Base-by-base conservation (phyloP, 805 yeast genomes). In the Candida nonsorbophila region DNA sequence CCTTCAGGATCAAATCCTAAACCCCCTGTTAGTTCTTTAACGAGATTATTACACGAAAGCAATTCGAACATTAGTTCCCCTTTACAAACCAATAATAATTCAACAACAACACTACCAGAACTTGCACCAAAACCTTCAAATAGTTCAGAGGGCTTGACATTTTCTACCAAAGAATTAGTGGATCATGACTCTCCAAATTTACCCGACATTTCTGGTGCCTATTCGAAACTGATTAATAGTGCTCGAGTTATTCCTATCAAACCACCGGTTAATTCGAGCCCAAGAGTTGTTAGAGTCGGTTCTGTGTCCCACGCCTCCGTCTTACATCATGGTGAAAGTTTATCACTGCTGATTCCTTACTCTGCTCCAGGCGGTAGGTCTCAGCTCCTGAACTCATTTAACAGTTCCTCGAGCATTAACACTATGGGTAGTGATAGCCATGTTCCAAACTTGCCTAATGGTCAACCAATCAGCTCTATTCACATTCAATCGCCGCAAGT, bases 401-500 rank as follows among this genome's bases (percentile, higher is more conserved):
- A 33, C 23, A 42, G 31, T 25, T 30, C 30, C 10, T 29, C 38
- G 12, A 35, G 40, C 25, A 24, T 33, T 32, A 25, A 37, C 32
- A 29, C 38, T 23, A 28, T 37, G 21, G 42, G 42, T 8, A 34
- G 41, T 24, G 25, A 7, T 20, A 24, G 32, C 19, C 67, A 63
- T 34, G 53, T 69, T 34, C 79, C 79, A 16, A 67, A 68, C 39
- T 49, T 72, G 26, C 61, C 76, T 7, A 73, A 74, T 44, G 81
- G 79, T 13, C 78, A 73, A 41, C 58, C 72, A 6, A 74, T 74
- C 32, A 62, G 65, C 14, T 77, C 85, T 8, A 79, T 76, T 33
- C 75, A 77, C 35, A 75, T 83, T 32, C 77, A 77, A 30, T 80
- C 88, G 0, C 92, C 92, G 3, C 72, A 69, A 29, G 82, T 82